Percentiles rank a stretch among this genome's conserved stretches.
phyloP scores from a whole-genome alignment of 768 basidiomycete species.

The Tremella fuciformis region DNA sequence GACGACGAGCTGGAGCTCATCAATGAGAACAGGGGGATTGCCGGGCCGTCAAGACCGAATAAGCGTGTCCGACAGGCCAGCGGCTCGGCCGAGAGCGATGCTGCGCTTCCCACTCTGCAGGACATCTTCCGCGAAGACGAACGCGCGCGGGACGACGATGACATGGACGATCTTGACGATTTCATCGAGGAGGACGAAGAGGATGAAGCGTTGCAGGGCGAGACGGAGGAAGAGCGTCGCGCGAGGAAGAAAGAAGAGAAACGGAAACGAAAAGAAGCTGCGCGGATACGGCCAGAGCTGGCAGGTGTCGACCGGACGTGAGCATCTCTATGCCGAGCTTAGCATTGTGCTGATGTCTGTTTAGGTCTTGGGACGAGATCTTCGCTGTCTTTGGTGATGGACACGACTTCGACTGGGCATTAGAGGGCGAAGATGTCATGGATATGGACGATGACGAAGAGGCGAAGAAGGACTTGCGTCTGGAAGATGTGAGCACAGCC shows the following conservation, averaged over 20 bases:
- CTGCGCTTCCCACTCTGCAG: conserved; percentile 58
- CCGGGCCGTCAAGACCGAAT: conserved; percentile 64
- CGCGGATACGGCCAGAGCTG: conserved; percentile 63
- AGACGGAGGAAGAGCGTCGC: conserved; percentile 69
- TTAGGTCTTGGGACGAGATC: conserved; percentile 90
- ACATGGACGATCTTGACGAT: conserved; percentile 63
- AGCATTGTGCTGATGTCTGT: conserved; percentile 6
- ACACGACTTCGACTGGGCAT: conserved; percentile 91
- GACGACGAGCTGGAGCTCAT: conserved; percentile 82
- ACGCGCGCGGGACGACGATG: conserved; percentile 62
- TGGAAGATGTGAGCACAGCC: conserved; percentile 28
- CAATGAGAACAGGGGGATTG: conserved; percentile 78
- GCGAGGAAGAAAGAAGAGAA: conserved; percentile 59
- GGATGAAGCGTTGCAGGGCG: conserved; percentile 67
- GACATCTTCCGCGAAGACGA: conserved; percentile 78
- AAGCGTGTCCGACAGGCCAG: conserved; percentile 61
- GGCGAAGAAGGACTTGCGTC: conserved; percentile 75
- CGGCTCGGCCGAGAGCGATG: conserved; percentile 68
- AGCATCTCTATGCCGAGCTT: conserved; percentile 48
- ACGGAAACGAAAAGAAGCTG: conserved; percentile 63
- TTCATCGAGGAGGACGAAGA: conserved; percentile 63
- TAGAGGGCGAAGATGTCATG: conserved; percentile 71
- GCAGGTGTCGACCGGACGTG: conserved; percentile 78
- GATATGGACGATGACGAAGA: conserved; percentile 60
- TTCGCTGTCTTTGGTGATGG: conserved; percentile 96